Evolutionary conservation across 371 early-diverging fungal genomes (phyloP).

Genomic region (Basidiobolus meristosporus): DNA sequence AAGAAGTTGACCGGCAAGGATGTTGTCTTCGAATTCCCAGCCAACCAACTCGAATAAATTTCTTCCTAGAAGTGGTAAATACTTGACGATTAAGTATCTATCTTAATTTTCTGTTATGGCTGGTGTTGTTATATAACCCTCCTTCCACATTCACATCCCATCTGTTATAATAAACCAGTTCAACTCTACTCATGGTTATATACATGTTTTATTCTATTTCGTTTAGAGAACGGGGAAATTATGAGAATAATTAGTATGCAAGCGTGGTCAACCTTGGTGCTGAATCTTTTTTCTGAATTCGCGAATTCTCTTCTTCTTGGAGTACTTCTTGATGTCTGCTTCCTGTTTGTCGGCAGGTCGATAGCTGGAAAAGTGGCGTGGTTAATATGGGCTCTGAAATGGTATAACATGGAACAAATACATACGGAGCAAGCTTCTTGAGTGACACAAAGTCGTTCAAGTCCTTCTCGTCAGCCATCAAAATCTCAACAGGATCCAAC

Average conservation of each 20-base stretch:
- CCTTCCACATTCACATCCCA: too few species aligned
- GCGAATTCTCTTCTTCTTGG: slow-evolving; percentile 33
- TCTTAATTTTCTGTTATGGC: too few species aligned
- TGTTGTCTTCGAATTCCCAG: slow-evolving; percentile 90
- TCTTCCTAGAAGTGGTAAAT: too few species aligned
- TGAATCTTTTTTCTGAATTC: slow-evolving; percentile 25
- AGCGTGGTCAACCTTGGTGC: too few species aligned
- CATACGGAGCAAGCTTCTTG: slow-evolving; percentile 75
- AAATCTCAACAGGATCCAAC: slow-evolving; percentile 59
- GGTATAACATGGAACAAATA: slow-evolving; percentile 3
- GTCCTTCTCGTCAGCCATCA: slow-evolving; percentile 75
- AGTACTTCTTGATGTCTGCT: slow-evolving; percentile 19
- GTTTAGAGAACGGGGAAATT: too few species aligned
- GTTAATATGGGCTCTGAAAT: not conserved
- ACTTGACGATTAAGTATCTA: too few species aligned
- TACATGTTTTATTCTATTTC: too few species aligned
- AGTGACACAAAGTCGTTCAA: slow-evolving; percentile 69
- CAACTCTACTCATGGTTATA: too few species aligned
- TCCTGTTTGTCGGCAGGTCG: slow-evolving; percentile 22
- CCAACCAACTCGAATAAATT: slow-evolving; percentile 19
- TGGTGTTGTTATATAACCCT: too few species aligned
- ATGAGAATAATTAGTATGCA: too few species aligned
- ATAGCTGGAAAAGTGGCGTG: slow-evolving; percentile 8
- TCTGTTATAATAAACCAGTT: too few species aligned
- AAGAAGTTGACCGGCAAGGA: slow-evolving; percentile 91